Conservation (phyloP, 177 flowering plant genomes). For the Vitis hybrid region DNA sequence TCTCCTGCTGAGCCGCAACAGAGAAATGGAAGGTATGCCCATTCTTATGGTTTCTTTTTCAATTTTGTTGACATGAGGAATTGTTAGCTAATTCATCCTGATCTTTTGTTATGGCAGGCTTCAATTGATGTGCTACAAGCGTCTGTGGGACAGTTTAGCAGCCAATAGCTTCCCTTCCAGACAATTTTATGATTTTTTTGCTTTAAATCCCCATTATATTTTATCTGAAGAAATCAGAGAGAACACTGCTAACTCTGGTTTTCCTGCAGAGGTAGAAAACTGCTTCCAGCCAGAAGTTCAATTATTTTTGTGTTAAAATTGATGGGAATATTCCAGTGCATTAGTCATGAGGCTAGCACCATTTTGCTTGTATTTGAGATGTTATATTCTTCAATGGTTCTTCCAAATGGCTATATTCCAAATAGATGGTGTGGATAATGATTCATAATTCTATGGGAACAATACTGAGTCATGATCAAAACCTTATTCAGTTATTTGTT, state of each 20-base stretch:
- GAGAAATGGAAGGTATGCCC: constrained; percentile 72
- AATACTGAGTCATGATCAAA: too few species aligned
- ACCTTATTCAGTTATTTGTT: neutral
- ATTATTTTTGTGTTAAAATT: too few species aligned
- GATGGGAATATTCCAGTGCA: too few species aligned
- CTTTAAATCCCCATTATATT: constrained; percentile 45
- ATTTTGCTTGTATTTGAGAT: too few species aligned
- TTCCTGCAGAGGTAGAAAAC: constrained; percentile 51
- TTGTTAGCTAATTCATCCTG: neutral
- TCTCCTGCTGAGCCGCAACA: constrained; percentile 73
- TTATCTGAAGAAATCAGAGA: constrained; percentile 59
- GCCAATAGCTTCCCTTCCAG: constrained; percentile 40
- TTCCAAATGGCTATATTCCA: constrained; percentile 1
- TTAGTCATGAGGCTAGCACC: too few species aligned
- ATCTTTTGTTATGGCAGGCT: constrained; percentile 49
- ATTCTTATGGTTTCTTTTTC: neutral
- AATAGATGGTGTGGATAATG: neutral
- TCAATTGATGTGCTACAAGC: constrained; percentile 88
- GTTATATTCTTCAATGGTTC: neutral
- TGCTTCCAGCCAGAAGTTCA: neutral
- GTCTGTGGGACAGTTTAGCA: constrained; percentile 68
- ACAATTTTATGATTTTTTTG: constrained; percentile 55
- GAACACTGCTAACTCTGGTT: constrained; percentile 39
- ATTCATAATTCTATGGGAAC: neutral
- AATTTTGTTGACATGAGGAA: neutral